Evolutionary conservation across 495 filamentous ascomycete species (phyloP).

Genomic region (Hypoxylon cercidicola): DNA sequence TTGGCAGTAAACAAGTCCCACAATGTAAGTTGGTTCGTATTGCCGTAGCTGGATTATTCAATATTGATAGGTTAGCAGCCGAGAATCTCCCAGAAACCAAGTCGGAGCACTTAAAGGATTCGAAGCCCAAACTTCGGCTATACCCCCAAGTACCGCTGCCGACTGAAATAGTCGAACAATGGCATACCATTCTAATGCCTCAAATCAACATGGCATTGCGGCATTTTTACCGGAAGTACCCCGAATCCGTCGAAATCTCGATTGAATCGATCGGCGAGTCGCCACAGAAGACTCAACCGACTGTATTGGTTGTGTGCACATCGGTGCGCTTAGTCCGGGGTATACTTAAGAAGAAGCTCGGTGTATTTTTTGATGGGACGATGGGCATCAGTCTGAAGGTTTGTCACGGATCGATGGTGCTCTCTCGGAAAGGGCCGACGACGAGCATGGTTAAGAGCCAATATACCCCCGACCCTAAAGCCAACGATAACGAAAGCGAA

Average conservation of each 20-base stretch:
- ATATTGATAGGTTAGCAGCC: slow-evolving; percentile 21
- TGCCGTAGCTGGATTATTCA: slow-evolving; percentile 25
- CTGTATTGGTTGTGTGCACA: slow-evolving; percentile 78
- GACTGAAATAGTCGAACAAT: slow-evolving; percentile 71
- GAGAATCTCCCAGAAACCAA: slow-evolving; percentile 3
- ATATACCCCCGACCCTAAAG: slow-evolving; percentile 9
- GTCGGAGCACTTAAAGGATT: slow-evolving; percentile 25
- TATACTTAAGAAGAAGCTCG: slow-evolving; percentile 76
- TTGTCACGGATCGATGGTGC: slow-evolving; percentile 72
- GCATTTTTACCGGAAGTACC: slow-evolving; percentile 71
- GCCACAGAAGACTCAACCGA: slow-evolving; percentile 71
- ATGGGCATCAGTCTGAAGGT: slow-evolving; percentile 67
- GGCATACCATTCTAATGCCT: slow-evolving; percentile 76
- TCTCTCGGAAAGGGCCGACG: slow-evolving; percentile 63
- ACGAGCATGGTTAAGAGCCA: slow-evolving; percentile 51
- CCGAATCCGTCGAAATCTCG: slow-evolving; percentile 77
- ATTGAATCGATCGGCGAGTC: slow-evolving; percentile 79
- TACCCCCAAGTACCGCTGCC: slow-evolving; percentile 65
- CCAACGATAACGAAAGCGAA: slow-evolving; percentile 24
- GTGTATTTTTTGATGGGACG: slow-evolving; percentile 65
- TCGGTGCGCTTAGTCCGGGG: slow-evolving; percentile 76
- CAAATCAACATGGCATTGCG: slow-evolving; percentile 69
- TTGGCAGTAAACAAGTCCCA: slow-evolving; percentile 32
- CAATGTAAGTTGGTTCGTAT: slow-evolving; percentile 13
- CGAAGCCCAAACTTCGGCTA: slow-evolving; percentile 55